Evolutionary conservation across 75 land plant genomes (phyloP).

Genomic region (Sequoia sempervirens): DNA sequence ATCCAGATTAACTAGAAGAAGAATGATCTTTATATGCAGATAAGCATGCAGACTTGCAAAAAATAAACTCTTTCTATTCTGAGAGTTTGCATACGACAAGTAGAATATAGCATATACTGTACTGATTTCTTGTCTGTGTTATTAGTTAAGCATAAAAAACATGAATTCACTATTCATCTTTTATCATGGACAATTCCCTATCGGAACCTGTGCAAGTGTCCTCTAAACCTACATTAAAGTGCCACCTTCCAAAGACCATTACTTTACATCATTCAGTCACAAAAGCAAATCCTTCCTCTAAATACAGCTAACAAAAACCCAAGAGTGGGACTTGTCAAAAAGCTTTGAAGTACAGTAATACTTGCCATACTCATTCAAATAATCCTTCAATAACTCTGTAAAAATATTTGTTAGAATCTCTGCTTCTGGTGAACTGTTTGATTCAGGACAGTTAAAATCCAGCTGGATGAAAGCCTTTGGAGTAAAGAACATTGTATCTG

Average conservation of each 20-base stretch:
- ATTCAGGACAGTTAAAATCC: conserved; percentile 75
- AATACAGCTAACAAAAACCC: neutral
- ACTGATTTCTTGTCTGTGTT: neutral
- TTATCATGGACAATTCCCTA: neutral
- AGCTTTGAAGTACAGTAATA: neutral
- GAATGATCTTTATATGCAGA: neutral
- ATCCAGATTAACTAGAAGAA: neutral
- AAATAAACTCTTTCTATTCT: neutral
- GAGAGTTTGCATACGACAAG: neutral
- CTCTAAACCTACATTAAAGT: neutral
- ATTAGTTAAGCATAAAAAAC: neutral
- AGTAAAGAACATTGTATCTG: conserved; percentile 69
- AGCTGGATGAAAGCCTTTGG: conserved; percentile 84
- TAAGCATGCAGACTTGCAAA: neutral
- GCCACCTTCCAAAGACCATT: neutral
- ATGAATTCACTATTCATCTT: neutral
- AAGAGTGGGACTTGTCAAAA: neutral
- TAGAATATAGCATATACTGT: neutral
- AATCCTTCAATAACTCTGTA: conserved; percentile 71
- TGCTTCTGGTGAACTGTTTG: conserved; percentile 77
- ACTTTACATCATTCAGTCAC: neutral
- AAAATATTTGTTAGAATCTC: conserved; percentile 72
- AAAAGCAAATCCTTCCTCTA: neutral
- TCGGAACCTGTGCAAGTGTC: neutral
- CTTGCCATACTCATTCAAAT: conserved; percentile 93